Conservation (phyloP, 1,139 yeast genomes). For the Taphrina communis region DNA sequence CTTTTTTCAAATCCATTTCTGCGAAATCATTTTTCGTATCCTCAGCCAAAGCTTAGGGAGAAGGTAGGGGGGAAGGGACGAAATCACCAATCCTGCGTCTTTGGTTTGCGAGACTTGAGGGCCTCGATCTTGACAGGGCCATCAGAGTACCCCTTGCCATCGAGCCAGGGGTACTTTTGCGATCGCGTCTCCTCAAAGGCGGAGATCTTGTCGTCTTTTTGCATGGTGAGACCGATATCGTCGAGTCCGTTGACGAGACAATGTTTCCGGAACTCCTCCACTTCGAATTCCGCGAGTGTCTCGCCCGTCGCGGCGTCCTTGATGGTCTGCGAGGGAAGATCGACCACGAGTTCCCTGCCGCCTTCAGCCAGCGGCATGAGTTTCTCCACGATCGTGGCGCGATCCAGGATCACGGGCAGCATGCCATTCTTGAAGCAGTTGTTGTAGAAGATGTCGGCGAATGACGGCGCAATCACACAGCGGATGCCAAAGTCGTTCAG, state of each 20-base stretch:
- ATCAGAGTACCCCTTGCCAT: conserved; percentile 50
- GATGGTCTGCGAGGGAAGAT: conserved; percentile 84
- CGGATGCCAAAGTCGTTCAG: conserved; percentile 95
- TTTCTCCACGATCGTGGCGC: conserved; percentile 61
- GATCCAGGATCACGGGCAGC: conserved; percentile 85
- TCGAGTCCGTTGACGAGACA: conserved; percentile 93
- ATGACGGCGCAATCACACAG: conserved; percentile 94
- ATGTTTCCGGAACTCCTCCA: conserved; percentile 91
- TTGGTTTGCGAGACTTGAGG: conserved; percentile 33
- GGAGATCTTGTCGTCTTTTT: conserved; percentile 76
- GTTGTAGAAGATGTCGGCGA: conserved; percentile 96
- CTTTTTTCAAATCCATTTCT: no score
- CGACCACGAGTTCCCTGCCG: conserved; percentile 75
- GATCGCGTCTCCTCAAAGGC: conserved; percentile 78
- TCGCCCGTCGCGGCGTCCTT: conserved; percentile 64
- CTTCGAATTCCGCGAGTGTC: conserved; percentile 79
- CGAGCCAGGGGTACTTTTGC: conserved; percentile 84
- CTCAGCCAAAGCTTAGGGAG: no score
- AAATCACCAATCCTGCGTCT: conserved; percentile 27
- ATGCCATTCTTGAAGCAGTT: conserved; percentile 95
- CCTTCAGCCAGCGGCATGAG: conserved; percentile 73
- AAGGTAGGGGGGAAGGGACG: not conserved
- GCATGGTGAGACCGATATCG: conserved; percentile 93
- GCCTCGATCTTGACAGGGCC: conserved; percentile 41
- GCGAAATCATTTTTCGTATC: no score